phyloP scores from a whole-genome alignment of 352 stramenopile genomes.

The Phytophthora litchii region DNA sequence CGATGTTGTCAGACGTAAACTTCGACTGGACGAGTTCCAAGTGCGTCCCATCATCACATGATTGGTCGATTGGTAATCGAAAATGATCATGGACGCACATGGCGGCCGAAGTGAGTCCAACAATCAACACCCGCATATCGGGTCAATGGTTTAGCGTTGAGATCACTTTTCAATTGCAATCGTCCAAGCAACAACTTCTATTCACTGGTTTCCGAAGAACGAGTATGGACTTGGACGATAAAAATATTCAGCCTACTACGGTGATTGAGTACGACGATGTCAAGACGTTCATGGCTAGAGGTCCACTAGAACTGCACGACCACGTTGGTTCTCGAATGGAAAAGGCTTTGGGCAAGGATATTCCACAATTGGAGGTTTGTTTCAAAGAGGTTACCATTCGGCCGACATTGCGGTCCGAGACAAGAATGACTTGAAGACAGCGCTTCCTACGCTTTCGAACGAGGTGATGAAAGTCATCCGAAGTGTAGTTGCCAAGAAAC shows the following conservation, averaged over 20 bases:
- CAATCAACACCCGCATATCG: not conserved
- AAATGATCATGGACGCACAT: slow-evolving; percentile 2
- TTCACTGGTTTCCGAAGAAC: not conserved
- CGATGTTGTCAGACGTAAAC: not conserved
- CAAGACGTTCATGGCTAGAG: slow-evolving; percentile 9
- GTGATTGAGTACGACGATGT: slow-evolving; percentile 2
- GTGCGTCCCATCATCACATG: not conserved
- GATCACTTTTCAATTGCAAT: slow-evolving; percentile 6
- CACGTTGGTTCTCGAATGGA: slow-evolving; percentile 12
- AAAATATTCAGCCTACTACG: not conserved
- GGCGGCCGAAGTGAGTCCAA: not conserved
- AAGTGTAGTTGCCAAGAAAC: not conserved
- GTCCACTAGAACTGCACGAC: slow-evolving; percentile 11
- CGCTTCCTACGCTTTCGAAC: slow-evolving; percentile 13
- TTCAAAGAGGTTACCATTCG: slow-evolving; percentile 17
- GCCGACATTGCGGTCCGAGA: slow-evolving; percentile 13
- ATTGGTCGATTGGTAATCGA: not conserved
- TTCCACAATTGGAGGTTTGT: slow-evolving; percentile 8
- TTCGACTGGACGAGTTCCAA: not conserved
- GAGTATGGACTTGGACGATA: not conserved
- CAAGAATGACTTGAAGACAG: slow-evolving; percentile 11
- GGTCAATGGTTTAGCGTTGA: not conserved
- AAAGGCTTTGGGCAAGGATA: slow-evolving; percentile 2
- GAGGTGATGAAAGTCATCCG: slow-evolving; percentile 4
- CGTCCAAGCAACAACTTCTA: not conserved